Percentiles rank a stretch among this genome's conserved stretches.
Conservation (phyloP, 2,329 filamentous ascomycete species). For the Colletotrichum sp. region DNA sequence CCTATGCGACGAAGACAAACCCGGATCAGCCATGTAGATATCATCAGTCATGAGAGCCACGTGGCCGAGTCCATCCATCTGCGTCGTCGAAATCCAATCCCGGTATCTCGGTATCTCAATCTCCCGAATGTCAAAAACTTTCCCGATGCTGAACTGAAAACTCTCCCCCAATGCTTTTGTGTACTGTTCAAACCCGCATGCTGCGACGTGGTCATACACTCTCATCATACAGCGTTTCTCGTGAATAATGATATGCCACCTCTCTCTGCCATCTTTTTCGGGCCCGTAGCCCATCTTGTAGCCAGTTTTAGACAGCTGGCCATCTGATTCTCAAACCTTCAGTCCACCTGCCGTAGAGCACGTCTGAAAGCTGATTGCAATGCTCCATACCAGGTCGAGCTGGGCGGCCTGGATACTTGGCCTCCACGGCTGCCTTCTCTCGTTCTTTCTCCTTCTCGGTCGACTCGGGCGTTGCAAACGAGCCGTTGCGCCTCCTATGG, state of each 20-base stretch:
- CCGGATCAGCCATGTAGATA: conserved; percentile 12
- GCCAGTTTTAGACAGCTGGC: conserved; percentile 47
- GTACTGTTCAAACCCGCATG: conserved; percentile 21
- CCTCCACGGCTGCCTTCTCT: conserved; percentile 54
- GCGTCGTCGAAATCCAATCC: conserved; percentile 3
- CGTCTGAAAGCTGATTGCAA: conserved; percentile 85
- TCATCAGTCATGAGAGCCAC: conserved; percentile 20
- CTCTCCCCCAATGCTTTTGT: conserved; percentile 17
- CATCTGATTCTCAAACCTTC: conserved; percentile 80
- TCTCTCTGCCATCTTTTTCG: background rate
- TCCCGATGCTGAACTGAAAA: background rate
- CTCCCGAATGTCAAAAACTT: background rate
- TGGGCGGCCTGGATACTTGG: conserved; percentile 60
- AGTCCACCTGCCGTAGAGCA: conserved; percentile 89
- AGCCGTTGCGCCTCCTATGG: conserved; percentile 70
- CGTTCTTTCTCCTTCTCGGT: conserved; percentile 51
- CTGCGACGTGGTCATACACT: conserved; percentile 21
- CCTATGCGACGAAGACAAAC: conserved; percentile 9
- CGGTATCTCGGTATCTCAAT: background rate
- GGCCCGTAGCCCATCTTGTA: background rate
- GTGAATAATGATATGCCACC: conserved; percentile 5
- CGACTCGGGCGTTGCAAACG: conserved; percentile 35
- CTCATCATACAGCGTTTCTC: conserved; percentile 22
- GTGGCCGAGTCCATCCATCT: background rate
- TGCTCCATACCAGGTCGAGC: conserved; percentile 84